Evolutionary conservation across 2,329 filamentous ascomycete genomes (phyloP).

Genomic region (Juglanconis oblonga): DNA sequence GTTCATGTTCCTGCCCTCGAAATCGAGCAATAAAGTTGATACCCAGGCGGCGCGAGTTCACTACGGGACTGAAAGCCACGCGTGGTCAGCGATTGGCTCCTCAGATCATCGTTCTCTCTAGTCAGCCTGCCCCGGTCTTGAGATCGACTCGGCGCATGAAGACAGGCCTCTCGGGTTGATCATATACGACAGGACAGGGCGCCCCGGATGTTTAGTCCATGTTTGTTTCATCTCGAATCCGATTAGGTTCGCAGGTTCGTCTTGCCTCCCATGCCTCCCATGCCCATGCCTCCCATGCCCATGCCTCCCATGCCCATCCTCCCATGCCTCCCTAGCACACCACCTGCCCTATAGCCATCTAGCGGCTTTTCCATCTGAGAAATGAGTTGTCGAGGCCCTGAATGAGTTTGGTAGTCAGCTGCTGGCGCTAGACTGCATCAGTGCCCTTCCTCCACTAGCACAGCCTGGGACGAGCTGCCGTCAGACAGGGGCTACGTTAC

Average conservation of each 20-base stretch:
- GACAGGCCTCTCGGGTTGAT: neutral
- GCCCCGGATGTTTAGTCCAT: neutral
- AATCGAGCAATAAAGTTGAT: neutral
- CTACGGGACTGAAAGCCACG: neutral
- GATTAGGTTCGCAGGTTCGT: slow-evolving; percentile 3
- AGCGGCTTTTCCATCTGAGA: neutral
- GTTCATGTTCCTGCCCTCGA: neutral
- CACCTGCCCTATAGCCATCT: no score
- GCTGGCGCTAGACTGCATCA: slow-evolving; percentile 12
- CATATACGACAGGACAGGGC: slow-evolving; percentile 10
- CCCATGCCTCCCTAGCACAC: no score
- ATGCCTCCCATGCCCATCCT: no score
- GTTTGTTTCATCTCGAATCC: slow-evolving; percentile 9
- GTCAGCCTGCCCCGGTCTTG: slow-evolving; percentile 2
- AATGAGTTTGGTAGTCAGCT: slow-evolving; percentile 13
- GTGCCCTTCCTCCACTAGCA: slow-evolving; percentile 12
- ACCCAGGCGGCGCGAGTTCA: neutral
- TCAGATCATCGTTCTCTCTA: neutral
- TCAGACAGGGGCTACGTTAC: slow-evolving; percentile 8
- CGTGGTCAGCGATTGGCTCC: slow-evolving; percentile 12
- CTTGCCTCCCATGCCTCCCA: neutral
- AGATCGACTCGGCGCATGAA: slow-evolving; percentile 8
- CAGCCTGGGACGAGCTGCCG: slow-evolving; percentile 9
- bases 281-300: no score
- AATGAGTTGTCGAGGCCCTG: neutral